Conservation (phyloP, 2,329 filamentous ascomycete species). For the Alternaria alternata region DNA sequence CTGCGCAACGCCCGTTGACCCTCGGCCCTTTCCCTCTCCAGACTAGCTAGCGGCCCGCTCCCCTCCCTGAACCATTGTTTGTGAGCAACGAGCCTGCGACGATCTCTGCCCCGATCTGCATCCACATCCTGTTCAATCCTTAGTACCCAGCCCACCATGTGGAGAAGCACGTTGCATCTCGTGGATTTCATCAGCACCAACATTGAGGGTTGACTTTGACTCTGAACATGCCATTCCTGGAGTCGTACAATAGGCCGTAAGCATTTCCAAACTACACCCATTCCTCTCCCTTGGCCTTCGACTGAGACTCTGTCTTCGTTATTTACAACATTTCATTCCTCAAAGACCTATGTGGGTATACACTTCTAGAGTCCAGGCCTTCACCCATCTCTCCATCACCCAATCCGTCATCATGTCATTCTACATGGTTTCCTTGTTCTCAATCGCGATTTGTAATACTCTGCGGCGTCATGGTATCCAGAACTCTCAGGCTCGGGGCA, state of each 20-base stretch:
- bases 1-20: conserved; percentile 5
- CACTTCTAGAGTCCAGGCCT: neutral
- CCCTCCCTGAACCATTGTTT: conserved; percentile 6
- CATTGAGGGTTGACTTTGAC: neutral
- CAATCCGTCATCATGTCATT: neutral
- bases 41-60: conserved; percentile 18
- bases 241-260: neutral
- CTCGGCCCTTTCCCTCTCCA: conserved; percentile 5
- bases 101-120: conserved; percentile 9
- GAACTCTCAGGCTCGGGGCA: neutral
- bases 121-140: neutral
- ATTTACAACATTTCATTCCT: neutral
- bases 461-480: neutral
- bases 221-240: neutral
- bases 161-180: neutral
- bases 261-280: neutral
- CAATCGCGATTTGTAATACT: conserved; percentile 10
- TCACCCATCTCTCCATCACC: neutral
- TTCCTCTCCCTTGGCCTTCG: neutral
- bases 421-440: neutral
- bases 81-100: neutral
- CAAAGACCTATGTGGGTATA: neutral
- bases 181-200: neutral
- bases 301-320: neutral
- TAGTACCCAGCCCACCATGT: neutral